These are phyloP conservation scores for Trifolium repens DNA, from an alignment of 306 rosid genomes.

Conservation along the genomic window DNA sequence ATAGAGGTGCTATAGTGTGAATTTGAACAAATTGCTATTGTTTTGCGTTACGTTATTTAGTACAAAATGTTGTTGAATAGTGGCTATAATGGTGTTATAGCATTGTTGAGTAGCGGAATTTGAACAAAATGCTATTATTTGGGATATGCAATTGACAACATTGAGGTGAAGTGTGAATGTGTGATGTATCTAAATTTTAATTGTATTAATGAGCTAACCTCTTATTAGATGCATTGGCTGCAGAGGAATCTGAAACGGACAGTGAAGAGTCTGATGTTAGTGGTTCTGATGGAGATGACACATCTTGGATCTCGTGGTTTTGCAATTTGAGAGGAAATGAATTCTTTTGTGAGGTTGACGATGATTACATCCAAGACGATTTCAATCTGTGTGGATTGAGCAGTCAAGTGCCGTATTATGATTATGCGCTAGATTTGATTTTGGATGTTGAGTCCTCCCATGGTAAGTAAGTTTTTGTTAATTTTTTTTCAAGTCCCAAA, in stretches of 20 bases:
- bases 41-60: background rate
- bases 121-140: background rate
- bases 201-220: constrained; percentile 33
- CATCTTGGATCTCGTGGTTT: constrained; percentile 99
- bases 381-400: constrained; percentile 95
- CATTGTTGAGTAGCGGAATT: background rate
- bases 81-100: too few relatives aligned
- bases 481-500: background rate
- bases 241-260: constrained; percentile 97
- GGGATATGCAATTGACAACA: background rate
- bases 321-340: constrained; percentile 98
- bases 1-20: background rate
- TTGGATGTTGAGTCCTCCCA: constrained; percentile 98
- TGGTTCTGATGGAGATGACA: constrained; percentile 97
- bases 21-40: background rate
- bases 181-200: background rate
- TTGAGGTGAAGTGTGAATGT: background rate
- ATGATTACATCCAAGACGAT: constrained; percentile 95
- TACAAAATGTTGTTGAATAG: background rate
- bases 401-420: constrained; percentile 99
- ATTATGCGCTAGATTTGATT: constrained; percentile 95
- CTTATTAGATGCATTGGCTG: constrained; percentile 42
- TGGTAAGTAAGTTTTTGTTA: constrained; percentile 54
- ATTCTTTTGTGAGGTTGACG: constrained; percentile 96
- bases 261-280: constrained; percentile 98